Base-by-base conservation (phyloP, 441 rosid genomes). In the Populus hybrid region DNA sequence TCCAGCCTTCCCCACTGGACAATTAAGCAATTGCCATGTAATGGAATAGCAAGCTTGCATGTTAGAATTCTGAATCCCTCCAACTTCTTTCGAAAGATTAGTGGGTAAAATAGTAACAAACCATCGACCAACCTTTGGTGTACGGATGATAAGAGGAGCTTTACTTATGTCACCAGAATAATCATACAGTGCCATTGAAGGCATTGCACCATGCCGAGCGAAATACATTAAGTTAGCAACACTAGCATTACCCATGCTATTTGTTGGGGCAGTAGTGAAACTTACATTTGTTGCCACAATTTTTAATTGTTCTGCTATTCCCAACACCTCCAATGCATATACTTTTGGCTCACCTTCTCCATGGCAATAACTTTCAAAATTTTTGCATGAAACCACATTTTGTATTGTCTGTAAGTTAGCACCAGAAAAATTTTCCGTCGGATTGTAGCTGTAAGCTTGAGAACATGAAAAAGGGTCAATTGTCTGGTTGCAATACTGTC, bases 401-500 rank as follows among this genome's bases (percentile, higher is more conserved):
- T 73, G 87, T 40, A 72, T 83, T 40, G 79, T 77, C 71, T 57
- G 75, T 70, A 73, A 32, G 46, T 74, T 75, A 46, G 74, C 65
- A 74, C 61, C 71, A 12, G 84, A 75, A 77, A 70, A 28, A 76
- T 75, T 84, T 75, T 70, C 85, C 6, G 80, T 57, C 67, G 70
- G 32, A 77, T 67, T 84, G 78, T 80, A 81, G 78, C 82, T 87
- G 74, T 82, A 86, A 65, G 86, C 86, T 82, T 46, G 86, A 81
- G 86, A 82, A 81, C 97, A 95, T 3, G 87, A 85, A 85, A 94
- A 93, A 24, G 83, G 83, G 70, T 88, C 84, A 69, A 95, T 82
- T 23, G 95, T 92, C 87, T 88, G 94, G 89, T 94, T 91, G 92
- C 99, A 95, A 81, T 82, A 89, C 84, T 87, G 92, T 18, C 99